phyloP scores from a whole-genome alignment of 2,329 filamentous ascomycete genomes.

The Xylariales sp. region DNA sequence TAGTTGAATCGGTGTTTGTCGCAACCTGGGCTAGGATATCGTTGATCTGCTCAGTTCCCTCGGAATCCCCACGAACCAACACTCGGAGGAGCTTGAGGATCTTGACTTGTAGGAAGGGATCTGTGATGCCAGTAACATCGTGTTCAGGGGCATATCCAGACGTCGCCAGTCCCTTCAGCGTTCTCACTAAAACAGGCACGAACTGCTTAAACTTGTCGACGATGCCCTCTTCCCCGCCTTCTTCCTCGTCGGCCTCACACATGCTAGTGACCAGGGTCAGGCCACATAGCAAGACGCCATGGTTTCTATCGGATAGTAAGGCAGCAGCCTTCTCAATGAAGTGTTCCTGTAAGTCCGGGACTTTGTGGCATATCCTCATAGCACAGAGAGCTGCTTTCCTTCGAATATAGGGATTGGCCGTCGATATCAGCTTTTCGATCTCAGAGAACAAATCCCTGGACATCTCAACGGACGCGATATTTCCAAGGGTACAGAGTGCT shows the following conservation, averaged over 20 bases:
- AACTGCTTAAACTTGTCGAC: constrained; percentile 87
- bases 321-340: constrained; percentile 91
- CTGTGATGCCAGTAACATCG: constrained; percentile 95
- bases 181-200: constrained; percentile 80
- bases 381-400: constrained; percentile 97
- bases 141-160: constrained; percentile 97
- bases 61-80: constrained; percentile 76
- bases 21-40: constrained; percentile 96
- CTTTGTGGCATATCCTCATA: constrained; percentile 97
- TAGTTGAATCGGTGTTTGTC: constrained; percentile 95
- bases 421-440: constrained; percentile 86
- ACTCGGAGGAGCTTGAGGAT: constrained; percentile 83
- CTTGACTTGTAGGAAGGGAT: constrained; percentile 97
- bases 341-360: constrained; percentile 94
- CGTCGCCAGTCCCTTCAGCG: constrained; percentile 84
- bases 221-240: constrained; percentile 83
- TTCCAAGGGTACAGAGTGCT: constrained; percentile 91
- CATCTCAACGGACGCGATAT: constrained; percentile 98
- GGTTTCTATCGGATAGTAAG: constrained; percentile 86
- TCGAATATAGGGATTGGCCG: constrained; percentile 95
- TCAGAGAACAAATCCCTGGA: constrained; percentile 94
- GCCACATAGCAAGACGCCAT: constrained; percentile 89
- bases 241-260: constrained; percentile 90
- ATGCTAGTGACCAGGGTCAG: constrained; percentile 86
- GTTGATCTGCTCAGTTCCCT: constrained; percentile 95